Evolutionary conservation across 768 basidiomycete genomes (phyloP), one percentile per base, ranked within the genome.

Genomic region (Lentinus brumalis): DNA sequence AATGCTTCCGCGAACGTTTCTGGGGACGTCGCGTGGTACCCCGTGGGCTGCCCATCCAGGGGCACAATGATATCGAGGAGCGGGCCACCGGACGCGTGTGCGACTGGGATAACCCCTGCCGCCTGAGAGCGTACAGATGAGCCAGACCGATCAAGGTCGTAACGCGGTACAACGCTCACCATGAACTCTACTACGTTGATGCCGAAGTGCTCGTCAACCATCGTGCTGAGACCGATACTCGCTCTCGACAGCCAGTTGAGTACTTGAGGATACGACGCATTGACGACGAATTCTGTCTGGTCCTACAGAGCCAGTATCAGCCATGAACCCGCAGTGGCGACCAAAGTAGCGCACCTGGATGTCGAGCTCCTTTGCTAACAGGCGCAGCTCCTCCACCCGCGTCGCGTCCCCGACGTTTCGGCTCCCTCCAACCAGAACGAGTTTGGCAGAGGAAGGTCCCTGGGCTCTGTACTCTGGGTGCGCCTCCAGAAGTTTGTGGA

Each of bases 151-250:
- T 26, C 21, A 26, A 26, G 21, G 9, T 5, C 9, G 18, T 26
- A 14, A 49, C 8, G 46, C 21, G 42, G 15, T 16, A 44, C 3
- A 49, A 26, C 26, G 14, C 12, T 49, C 51, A 92, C 96, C 96
- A 98, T 96, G 67, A 92, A 96, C 73, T 99, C 96, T 8, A 99
- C 96, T 40, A 99, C 82, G 67, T 95, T 97, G 72, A 99, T 98
- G 2, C 97, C 96, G 63, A 98, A 99, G 72, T 99, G 96, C 73
- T 99, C 96, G 69, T 98, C 95, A 0, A 94, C 83, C 96, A 99
- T 99, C 14, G 96, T 97, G 69, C 92, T 96, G 29, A 98, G 71
- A 0, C 96, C 96, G 15, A 98, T 81, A 62, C 88, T 91, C 1
- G 94, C 86, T 47, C 76, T 76, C 7, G 88, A 85, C 2, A 99